Evolutionary conservation across 352 stramenopile species (phyloP).

Genomic region (Globisporangium rhizosaccharum): DNA sequence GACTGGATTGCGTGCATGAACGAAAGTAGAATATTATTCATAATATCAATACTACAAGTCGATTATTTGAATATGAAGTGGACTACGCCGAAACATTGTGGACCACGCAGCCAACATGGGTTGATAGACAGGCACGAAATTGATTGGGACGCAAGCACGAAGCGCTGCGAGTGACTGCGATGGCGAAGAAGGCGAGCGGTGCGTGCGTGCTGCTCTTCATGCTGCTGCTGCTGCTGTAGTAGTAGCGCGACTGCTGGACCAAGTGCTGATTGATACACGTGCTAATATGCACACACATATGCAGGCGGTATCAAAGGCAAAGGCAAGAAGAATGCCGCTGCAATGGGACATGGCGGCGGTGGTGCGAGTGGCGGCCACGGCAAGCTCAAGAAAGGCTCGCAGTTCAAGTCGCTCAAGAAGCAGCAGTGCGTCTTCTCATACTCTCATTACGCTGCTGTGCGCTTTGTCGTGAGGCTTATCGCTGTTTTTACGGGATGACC

Average conservation of each 20-base stretch:
- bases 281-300: background rate
- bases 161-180: conserved; percentile 11
- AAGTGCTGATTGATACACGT: background rate
- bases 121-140: conserved; percentile 2
- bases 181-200: conserved; percentile 42
- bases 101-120: background rate
- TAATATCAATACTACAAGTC: too few species aligned
- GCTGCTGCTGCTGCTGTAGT: background rate
- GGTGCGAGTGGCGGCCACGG: conserved; percentile 11
- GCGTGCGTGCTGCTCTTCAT: conserved; percentile 10
- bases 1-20: too few species aligned
- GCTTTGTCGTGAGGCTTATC: too few species aligned
- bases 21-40: too few species aligned
- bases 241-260: too few species aligned
- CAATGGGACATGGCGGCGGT: background rate
- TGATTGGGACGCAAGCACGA: conserved; percentile 6
- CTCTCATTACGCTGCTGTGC: background rate
- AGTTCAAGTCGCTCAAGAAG: conserved; percentile 73
- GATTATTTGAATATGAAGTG: too few species aligned
- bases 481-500: background rate
- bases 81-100: too few species aligned
- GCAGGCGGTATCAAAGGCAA: conserved; percentile 15
- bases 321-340: conserved; percentile 15
- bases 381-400: conserved; percentile 53
- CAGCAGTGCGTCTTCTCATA: conserved; percentile 25